Base-by-base conservation (phyloP, 176 grass and related monocot genomes). In the Phoenix roebelenii region DNA sequence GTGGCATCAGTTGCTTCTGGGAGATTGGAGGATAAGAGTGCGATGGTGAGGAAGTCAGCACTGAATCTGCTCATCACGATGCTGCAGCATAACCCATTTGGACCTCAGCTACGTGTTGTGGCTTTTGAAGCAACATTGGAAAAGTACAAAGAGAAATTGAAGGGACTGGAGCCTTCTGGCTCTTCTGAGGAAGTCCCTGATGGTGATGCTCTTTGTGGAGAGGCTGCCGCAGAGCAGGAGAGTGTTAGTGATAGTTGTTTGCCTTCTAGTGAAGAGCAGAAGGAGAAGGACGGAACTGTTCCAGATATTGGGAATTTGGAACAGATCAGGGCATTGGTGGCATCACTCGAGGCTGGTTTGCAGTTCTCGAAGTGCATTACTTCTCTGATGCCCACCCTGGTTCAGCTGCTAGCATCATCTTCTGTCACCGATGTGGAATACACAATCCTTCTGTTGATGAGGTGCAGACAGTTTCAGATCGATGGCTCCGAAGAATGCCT, bases 21-120 rank as follows among this genome's bases (percentile, higher is more conserved):
- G 25, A 86, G 92, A 53, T 49, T 97, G 72, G 92, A 88, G 78
- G 92, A 97, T 66, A 97, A 97, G 80, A 97, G 84, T 82, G 81
- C 92, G 24, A 85, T 88, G 57, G 92, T 91, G 63, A 90, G 92
- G 64, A 97, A 97, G 85, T 97, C 92, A 53, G 84, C 92, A 62
- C 15, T 97, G 50, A 78, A 84, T 62, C 75, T 97, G 65, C 75
- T 97, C 55, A 88, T 97, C 48, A 88, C 92, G 35, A 81, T 97
- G 78, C 74, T 97, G 57, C 92, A 97, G 55, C 80, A 97, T 73
- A 97, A 97, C 63, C 92, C 92, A 72, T 97, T 97, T 62, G 92
- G 92, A 22, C 87, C 92, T 61, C 86, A 91, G 54, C 68, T 97
- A 51, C 85, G 84, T 49, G 77, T 75, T 65, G 23, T 78, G 66